Base-by-base conservation (phyloP, 768 basidiomycete species). In the Paxillus ammoniavirescens region DNA sequence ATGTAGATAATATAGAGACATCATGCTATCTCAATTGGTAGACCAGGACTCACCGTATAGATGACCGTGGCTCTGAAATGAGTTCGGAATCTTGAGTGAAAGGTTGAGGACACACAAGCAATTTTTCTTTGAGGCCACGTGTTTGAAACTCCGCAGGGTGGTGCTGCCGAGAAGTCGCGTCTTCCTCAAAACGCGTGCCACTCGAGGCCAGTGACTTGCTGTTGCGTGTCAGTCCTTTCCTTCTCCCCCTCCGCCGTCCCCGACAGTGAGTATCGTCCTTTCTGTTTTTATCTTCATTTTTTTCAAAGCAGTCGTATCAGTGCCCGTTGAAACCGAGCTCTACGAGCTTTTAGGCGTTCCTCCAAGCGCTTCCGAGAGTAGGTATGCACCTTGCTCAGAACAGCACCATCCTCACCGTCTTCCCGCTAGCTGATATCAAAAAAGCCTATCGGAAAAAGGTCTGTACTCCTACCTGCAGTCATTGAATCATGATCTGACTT, bases 391-490 rank as follows among this genome's bases (percentile, higher is more conserved):
- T n/a, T 26, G 33, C 8, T 52, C n/a, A 8, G 48, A 42, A n/a
- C 48, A 7, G 30, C 13, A 10, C 46, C 43, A 7, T 42, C 31
- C 61, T 65, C 45, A 62, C 42, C 30, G 43, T 23, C 41, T 42
- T 49, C 55, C 52, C 15, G 46, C 36, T 58, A 88, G 91, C 78
- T 59, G 92, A 98, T 58, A 92, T 98, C 63, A 95, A 94, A 73
- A 91, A 90, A 66, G 94, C 94, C 14, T 98, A 98, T 68, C 87
- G 89, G 68, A 89, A 83, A 75, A 95, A 94, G 84, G 93, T 91
- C 74, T 61, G 63, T 68, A 33, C 31, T 52, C 35, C 35, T 44
- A 51, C 35, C 33, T 44, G 50, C 57, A 49, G 38, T 48, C 55
- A 15, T 43, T 23, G 13, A 26, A 40, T 10, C 9, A 18, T 59